Evolutionary conservation across 306 rosid genomes (phyloP).

Genomic region (Cucurbita ficifolia): DNA sequence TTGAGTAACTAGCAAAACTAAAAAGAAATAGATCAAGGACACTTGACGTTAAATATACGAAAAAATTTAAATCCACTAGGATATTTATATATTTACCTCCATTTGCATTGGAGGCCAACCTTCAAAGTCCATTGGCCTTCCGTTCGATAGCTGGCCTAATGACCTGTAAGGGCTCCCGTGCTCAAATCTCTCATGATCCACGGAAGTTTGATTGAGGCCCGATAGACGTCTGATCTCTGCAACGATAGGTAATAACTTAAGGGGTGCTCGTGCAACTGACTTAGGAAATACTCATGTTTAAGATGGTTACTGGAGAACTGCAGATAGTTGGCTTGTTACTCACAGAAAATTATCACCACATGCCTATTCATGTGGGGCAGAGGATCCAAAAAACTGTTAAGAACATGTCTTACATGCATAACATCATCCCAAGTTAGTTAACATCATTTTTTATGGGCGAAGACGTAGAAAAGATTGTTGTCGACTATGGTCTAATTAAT

Average conservation of each 20-base stretch:
- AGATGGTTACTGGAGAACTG: neutral
- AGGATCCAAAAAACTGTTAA: neutral
- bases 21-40: neutral
- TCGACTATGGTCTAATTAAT: neutral
- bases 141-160: conserved; percentile 32
- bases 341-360: neutral
- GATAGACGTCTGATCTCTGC: conserved; percentile 70
- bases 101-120: conserved; percentile 55
- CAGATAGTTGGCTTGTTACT: neutral
- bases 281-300: neutral
- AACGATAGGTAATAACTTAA: neutral
- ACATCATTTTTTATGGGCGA: neutral
- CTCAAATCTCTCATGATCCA: conserved; percentile 56
- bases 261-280: neutral
- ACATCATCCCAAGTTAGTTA: neutral
- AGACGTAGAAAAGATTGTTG: neutral
- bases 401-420: neutral
- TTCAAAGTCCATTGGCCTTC: conserved; percentile 57
- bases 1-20: neutral
- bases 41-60: neutral
- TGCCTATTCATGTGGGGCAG: neutral
- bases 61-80: neutral
- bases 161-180: conserved; percentile 64
- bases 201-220: conserved; percentile 35
- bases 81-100: conserved; percentile 33